Percentiles rank a stretch among this genome's conserved stretches.
Evolutionary conservation across 345 rosid species (phyloP).

Genomic region (Citrus glauca): DNA sequence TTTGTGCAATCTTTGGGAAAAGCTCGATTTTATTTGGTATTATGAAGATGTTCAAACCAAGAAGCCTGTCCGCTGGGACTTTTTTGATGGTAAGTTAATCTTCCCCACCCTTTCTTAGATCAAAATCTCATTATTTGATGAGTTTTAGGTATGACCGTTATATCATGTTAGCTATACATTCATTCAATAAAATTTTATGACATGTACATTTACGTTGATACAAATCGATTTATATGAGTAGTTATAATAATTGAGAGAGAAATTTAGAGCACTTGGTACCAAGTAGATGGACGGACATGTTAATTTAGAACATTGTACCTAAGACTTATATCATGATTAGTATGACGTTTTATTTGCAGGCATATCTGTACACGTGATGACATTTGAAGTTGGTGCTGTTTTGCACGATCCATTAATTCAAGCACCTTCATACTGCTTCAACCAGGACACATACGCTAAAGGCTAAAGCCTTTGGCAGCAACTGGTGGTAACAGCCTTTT

Average conservation of each 20-base stretch:
- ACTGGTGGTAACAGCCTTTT: too few species aligned
- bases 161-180: too few species aligned
- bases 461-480: neutral
- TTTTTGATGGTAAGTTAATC: constrained; percentile 23
- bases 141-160: too few species aligned
- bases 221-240: too few species aligned
- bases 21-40: constrained; percentile 34
- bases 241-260: too few species aligned
- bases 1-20: constrained; percentile 40
- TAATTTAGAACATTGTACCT: too few species aligned
- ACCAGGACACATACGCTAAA: neutral
- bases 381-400: constrained; percentile 37
- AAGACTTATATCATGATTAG: neutral
- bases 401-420: constrained; percentile 24
- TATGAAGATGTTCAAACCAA: constrained; percentile 32
- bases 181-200: too few species aligned
- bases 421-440: constrained; percentile 34
- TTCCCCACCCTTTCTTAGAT: too few species aligned
- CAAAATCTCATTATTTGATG: too few species aligned
- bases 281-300: neutral
- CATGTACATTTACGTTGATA: too few species aligned
- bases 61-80: constrained; percentile 33
- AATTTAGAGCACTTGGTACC: too few species aligned
- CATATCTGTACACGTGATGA: constrained; percentile 26
- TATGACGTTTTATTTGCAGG: constrained; percentile 13